Percentiles rank a stretch among this genome's conserved stretches.
Conservation (phyloP, 306 rosid species). For the Cercis canadensis region DNA sequence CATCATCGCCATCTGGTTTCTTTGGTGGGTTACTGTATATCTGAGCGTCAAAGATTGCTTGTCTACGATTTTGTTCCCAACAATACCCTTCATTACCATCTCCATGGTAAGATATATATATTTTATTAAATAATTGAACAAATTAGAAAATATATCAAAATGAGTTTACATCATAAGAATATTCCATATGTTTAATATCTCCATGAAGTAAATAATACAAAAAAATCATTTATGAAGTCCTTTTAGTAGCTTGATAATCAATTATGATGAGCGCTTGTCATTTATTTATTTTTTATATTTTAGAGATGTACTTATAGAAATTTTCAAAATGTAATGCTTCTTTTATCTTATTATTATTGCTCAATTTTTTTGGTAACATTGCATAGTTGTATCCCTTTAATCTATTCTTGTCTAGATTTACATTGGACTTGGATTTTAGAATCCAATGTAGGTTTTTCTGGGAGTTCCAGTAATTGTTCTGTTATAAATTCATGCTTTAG, state of each 20-base stretch:
- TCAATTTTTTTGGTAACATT: not conserved
- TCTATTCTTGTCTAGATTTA: not conserved
- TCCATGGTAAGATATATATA: slow-evolving; percentile 76
- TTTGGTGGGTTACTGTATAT: slow-evolving; percentile 92
- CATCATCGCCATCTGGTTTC: slow-evolving; percentile 99
- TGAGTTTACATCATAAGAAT: not conserved
- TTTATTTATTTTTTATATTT: not conserved
- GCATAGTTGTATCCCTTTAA: slow-evolving; percentile 1
- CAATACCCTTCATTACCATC: slow-evolving; percentile 86
- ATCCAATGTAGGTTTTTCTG: slow-evolving; percentile 12
- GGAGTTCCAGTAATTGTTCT: slow-evolving; percentile 19
- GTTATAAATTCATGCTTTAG: slow-evolving; percentile 20
- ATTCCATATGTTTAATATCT: slow-evolving; percentile 1
- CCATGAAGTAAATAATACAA: not conserved
- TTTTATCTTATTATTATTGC: not conserved
- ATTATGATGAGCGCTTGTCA: not conserved
- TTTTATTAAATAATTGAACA: slow-evolving; percentile 24
- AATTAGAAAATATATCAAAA: not conserved
- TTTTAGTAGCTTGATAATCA: not conserved
- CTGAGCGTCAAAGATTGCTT: slow-evolving; percentile 87
- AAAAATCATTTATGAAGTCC: slow-evolving; percentile 1
- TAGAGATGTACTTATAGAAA: not conserved
- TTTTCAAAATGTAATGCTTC: not conserved
- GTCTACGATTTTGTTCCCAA: slow-evolving; percentile 88
- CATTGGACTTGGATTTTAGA: slow-evolving; percentile 8